Evolutionary conservation across 2,329 filamentous ascomycete species (phyloP).

Genomic region (Pseudophaeomoniella oleicola): DNA sequence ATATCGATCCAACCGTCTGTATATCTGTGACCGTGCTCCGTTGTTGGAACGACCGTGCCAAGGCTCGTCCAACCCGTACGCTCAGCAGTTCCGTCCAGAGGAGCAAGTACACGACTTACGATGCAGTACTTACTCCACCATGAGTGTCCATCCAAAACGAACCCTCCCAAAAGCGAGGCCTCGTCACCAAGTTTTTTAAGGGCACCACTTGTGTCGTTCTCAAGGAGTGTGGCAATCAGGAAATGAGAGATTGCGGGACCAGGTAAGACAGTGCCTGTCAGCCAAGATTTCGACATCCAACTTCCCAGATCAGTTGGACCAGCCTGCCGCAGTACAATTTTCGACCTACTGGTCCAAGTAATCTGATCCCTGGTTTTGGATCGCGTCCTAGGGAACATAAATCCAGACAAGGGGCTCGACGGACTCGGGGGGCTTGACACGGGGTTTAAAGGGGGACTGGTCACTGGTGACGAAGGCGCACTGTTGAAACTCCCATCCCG

Average conservation of each 20-base stretch:
- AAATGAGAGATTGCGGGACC: constrained; percentile 39
- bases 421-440: neutral
- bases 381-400: neutral
- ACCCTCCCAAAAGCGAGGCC: constrained; percentile 40
- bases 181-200: constrained; percentile 33
- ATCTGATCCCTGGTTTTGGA: neutral
- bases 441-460: neutral
- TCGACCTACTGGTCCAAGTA: neutral
- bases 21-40: constrained; percentile 14
- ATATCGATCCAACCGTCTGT: constrained; percentile 36
- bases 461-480: neutral
- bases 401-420: neutral
- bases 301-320: constrained; percentile 24
- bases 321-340: constrained; percentile 3
- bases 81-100: constrained; percentile 27
- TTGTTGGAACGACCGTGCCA: constrained; percentile 21
- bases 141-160: constrained; percentile 29
- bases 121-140: constrained; percentile 45
- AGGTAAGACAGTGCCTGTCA: constrained; percentile 39
- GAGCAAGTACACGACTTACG: constrained; percentile 37
- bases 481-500: too few species aligned
- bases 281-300: constrained; percentile 41
- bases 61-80: constrained; percentile 42
- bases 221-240: constrained; percentile 40
- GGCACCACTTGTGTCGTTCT: constrained; percentile 33